These are phyloP conservation scores for Papiliotrema fonsecae DNA, from an alignment of 1,284 basidiomycete genomes.

Conservation along the genomic window DNA sequence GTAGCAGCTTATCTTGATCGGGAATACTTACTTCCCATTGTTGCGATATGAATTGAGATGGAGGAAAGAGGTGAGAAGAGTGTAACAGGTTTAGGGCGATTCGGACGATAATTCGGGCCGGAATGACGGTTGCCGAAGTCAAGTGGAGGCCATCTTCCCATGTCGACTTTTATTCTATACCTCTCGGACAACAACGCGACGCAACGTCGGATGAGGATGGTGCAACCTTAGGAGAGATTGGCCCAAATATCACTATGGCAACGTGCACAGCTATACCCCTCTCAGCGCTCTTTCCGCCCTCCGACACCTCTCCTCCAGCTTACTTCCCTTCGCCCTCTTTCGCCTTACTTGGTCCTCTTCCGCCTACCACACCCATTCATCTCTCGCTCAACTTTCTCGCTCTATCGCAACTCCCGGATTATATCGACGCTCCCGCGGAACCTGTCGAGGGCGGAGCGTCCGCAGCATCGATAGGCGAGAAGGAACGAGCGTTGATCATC, in stretches of 20 bases:
- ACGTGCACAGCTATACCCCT: slow-evolving; percentile 18
- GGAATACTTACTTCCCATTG: slow-evolving; percentile 17
- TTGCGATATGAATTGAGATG: not conserved
- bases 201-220: too few species aligned
- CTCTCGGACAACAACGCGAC: too few species aligned
- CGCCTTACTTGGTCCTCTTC: slow-evolving; percentile 30
- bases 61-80: not conserved
- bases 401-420: slow-evolving; percentile 17
- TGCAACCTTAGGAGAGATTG: too few species aligned
- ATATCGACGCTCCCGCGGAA: not conserved
- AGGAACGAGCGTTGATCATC: slow-evolving; percentile 29
- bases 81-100: too few species aligned
- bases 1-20: not conserved
- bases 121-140: too few species aligned
- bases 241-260: too few species aligned
- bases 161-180: too few species aligned
- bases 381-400: slow-evolving; percentile 24
- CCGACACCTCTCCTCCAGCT: not conserved
- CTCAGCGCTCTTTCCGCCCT: slow-evolving; percentile 20
- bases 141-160: too few species aligned
- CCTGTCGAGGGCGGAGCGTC: too few species aligned
- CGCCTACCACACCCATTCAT: slow-evolving; percentile 31
- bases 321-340: slow-evolving; percentile 14
- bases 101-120: too few species aligned
- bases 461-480: not conserved